phyloP scores from a whole-genome alignment of 345 rosid species.

The Eucalyptus camaldulensis region DNA sequence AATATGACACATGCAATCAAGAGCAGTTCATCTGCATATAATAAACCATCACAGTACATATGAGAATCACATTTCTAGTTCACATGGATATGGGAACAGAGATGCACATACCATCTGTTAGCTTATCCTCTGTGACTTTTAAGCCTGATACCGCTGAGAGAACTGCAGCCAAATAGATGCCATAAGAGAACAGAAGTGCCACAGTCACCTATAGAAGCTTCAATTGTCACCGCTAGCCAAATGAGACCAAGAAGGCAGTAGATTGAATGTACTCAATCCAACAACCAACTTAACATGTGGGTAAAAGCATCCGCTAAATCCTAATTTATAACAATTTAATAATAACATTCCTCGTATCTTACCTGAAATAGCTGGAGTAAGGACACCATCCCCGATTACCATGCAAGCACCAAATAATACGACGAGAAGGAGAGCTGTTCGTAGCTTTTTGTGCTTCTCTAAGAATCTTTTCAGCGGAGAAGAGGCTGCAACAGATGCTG shows the following conservation, averaged over 20 bases:
- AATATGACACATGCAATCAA: slow-evolving; percentile 73
- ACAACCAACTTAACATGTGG: background rate
- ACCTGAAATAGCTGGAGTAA: slow-evolving; percentile 92
- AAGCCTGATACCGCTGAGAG: slow-evolving; percentile 77
- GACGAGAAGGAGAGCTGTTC: slow-evolving; percentile 61
- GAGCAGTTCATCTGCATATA: slow-evolving; percentile 41
- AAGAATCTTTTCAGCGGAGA: slow-evolving; percentile 55
- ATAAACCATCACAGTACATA: background rate
- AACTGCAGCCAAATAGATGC: slow-evolving; percentile 38
- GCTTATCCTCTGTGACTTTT: slow-evolving; percentile 31
- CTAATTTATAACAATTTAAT: background rate
- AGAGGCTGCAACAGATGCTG: slow-evolving; percentile 14
- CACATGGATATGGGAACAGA: background rate
- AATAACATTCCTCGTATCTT: background rate
- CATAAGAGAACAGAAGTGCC: background rate
- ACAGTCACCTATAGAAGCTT: background rate
- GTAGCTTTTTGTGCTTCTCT: slow-evolving; percentile 66
- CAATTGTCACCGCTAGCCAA: background rate
- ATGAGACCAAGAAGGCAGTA: background rate
- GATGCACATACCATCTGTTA: slow-evolving; percentile 37
- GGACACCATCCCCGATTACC: slow-evolving; percentile 88
- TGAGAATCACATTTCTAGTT: background rate
- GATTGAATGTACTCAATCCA: background rate
- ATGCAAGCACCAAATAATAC: slow-evolving; percentile 81
- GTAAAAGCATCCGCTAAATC: background rate